Evolutionary conservation across 345 rosid genomes (phyloP).

Genomic region (Populus pruinosa): DNA sequence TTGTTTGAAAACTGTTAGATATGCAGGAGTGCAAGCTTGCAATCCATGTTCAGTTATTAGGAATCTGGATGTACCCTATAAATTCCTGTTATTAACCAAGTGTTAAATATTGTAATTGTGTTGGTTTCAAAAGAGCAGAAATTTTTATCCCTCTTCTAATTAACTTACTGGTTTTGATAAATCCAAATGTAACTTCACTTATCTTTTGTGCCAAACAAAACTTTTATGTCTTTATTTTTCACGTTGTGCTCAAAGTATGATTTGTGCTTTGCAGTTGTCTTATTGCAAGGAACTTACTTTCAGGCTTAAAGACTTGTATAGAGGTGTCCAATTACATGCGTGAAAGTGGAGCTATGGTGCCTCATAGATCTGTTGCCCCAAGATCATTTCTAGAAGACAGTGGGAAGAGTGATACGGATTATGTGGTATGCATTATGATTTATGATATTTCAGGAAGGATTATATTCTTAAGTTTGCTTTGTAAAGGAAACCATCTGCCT

Average conservation of each 20-base stretch:
- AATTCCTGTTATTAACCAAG: neutral
- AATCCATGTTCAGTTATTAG: neutral
- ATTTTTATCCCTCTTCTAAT: neutral
- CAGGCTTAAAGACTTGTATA: conserved; percentile 91
- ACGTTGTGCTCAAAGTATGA: neutral
- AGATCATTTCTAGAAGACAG: conserved; percentile 56
- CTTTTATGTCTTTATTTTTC: conserved; percentile 14
- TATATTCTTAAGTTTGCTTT: neutral
- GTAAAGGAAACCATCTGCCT: neutral
- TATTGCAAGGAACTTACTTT: conserved; percentile 91
- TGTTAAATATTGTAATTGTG: neutral
- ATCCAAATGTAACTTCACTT: neutral
- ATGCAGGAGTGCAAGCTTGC: neutral
- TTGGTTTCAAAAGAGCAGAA: neutral
- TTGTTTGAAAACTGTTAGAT: neutral
- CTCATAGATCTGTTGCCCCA: conserved; percentile 54
- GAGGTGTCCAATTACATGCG: conserved; percentile 86
- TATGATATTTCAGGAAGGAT: conserved; percentile 3
- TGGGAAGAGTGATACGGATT: conserved; percentile 56
- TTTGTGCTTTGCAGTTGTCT: conserved; percentile 70
- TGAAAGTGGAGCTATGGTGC: conserved; percentile 56
- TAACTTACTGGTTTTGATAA: neutral
- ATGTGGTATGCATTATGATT: conserved; percentile 39
- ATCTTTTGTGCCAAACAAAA: conserved; percentile 4
- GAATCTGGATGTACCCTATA: neutral